A percentile compares a stretch with the other conserved stretches of the same genome.
Conservation (phyloP, 805 yeast species). For the Blastobotrys chiropterorum region DNA sequence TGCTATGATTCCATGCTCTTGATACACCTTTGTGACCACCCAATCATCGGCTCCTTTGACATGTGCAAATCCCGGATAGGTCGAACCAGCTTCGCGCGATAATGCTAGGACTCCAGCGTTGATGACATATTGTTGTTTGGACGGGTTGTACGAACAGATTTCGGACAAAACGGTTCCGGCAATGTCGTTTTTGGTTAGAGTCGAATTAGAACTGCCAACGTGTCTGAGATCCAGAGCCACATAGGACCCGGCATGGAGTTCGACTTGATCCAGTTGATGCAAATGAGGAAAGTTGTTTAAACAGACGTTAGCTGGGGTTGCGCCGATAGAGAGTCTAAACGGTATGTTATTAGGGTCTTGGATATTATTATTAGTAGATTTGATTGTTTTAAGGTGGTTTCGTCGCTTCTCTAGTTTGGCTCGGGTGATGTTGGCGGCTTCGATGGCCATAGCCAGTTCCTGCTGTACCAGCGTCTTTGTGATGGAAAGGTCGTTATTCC, state of each 20-base stretch:
- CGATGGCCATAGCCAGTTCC: constrained; percentile 50
- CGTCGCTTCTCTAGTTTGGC: constrained; percentile 17
- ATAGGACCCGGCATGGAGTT: constrained; percentile 75
- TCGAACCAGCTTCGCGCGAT: constrained; percentile 56
- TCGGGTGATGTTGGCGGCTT: constrained; percentile 40
- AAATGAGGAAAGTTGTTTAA: constrained; percentile 15
- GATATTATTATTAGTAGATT: constrained; percentile 13
- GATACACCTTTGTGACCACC: constrained; percentile 63
- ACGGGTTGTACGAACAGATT: constrained; percentile 52
- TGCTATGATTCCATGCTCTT: constrained; percentile 69
- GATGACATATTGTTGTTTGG: constrained; percentile 54
- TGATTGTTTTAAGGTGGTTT: constrained; percentile 52
- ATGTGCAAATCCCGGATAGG: constrained; percentile 53
- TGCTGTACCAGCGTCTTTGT: constrained; percentile 44
- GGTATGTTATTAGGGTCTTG: constrained; percentile 3
- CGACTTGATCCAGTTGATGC: constrained; percentile 51
- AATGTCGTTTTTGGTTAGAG: constrained; percentile 35
- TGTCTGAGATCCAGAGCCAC: constrained; percentile 70
- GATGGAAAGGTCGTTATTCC: constrained; percentile 36
- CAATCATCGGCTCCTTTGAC: constrained; percentile 42
- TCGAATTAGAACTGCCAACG: constrained; percentile 49
- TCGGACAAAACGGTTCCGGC: constrained; percentile 52
- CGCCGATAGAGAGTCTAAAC: constrained; percentile 62
- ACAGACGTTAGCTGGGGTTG: constrained; percentile 72
- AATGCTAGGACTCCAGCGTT: constrained; percentile 69